Evolutionary conservation across 75 land plant species (phyloP), one percentile per base, ranked within the genome.

Genomic region (Picea glauca): DNA sequence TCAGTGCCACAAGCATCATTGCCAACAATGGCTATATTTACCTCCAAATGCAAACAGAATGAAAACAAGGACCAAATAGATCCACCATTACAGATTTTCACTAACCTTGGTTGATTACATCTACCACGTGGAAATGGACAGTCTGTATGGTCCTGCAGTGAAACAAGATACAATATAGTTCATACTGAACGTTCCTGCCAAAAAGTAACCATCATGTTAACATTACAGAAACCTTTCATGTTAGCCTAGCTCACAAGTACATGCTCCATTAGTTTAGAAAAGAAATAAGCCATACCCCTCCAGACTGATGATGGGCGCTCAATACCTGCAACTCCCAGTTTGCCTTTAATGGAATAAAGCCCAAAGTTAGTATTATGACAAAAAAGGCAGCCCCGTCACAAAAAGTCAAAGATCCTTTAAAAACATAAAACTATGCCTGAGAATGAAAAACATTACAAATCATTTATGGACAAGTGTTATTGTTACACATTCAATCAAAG

Each of bases 301-400:
- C 99, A 68, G 98, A 95, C 81, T 95, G 98, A 86, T 95, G 99
- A 75, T 95, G 94, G 11, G 96, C 96, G 82, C 99, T 93, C 35
- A 98, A 84, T 60, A 95, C 98, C 79, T 98, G 96, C 86, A 98
- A 93, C 75, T 95, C 86, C 96, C 96, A 57, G 94, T 73, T 91
- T 95, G 90, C 84, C 99, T 98, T 90, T 32, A 78, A 65, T 23
- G n/a, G 43, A 20, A 43, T 50, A 50, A 7, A 50, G 11, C 54
- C 11, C 0, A 50, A 50, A 8, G 54, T 50, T 50, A 50, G 54
- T 50, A 50, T 50, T 50, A 50, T 50, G 54, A 50, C 54, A 50
- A 50, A 50, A 50, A 50, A 50, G 26, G 11, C 9, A 50, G 9
- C 54, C 54, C 7, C 54, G 8, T 50, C 54, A 50, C 8, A 0